Base-by-base conservation (phyloP, 2,329 filamentous ascomycete genomes). In the Fusarium odoratissimum region DNA sequence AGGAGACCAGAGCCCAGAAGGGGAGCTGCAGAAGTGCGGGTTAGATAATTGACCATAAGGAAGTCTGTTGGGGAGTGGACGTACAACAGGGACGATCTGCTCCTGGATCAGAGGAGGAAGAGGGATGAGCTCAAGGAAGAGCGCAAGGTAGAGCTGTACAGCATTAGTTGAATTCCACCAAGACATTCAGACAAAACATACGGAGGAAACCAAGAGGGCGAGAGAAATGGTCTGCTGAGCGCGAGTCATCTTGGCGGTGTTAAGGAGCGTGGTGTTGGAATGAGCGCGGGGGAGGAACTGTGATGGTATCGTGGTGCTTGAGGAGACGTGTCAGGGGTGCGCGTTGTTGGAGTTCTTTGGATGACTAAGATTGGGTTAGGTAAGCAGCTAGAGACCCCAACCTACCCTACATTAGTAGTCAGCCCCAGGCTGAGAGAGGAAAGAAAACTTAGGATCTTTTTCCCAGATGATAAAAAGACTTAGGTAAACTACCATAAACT, bases 151-250 rank as follows among this genome's bases (percentile, higher is more conserved):
- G 77, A 98, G 87, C 95, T 98, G 77, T 76, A n/a, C 17, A 55
- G 14, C 55, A 48, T 42, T 33, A 51, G 63, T 79, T 11, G 71
- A 78, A n/a, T 40, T 28, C 23, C 9, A 30, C 10, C 19, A 0
- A 38, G 33, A 28, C 28, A 28, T 28, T 28, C 28, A 28, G 28
- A 28, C 28, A 28, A 28, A 65, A 62, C 90, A 77, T 91, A 98
- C 95, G 41, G 95, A 97, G 78, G 93, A 94, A 83, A 96, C 89
- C 77, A 98, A 89, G 79, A 98, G 91, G 79, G 91, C 92, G 79
- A 97, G 88, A 70, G 95, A 97, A 81, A 98, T 91, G 74, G 94
- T 95, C 84, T 98, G 95, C 82, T 94, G 92, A 28, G 96, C 96
- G 84, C 95, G 94, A 76, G 96, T 97, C 96, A 98, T 98, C 73